phyloP scores from a whole-genome alignment of 2,329 filamentous ascomycete species.

The Colletotrichum brevisporum region DNA sequence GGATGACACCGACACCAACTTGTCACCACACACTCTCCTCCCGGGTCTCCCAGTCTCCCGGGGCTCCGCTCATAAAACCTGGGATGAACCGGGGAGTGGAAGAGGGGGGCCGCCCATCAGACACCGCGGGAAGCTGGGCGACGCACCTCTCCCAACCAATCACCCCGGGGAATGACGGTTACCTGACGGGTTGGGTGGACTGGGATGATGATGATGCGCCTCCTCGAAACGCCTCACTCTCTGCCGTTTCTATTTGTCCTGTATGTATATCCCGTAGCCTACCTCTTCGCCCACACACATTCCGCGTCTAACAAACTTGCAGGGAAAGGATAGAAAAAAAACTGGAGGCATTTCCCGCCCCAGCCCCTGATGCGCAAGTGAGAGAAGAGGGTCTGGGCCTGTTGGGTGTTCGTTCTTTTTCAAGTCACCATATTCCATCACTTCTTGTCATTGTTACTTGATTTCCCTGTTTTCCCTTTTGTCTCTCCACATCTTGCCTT shows the following conservation, averaged over 20 bases:
- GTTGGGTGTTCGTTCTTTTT: constrained; percentile 24
- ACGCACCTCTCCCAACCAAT: constrained; percentile 25
- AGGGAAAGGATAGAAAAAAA: not conserved
- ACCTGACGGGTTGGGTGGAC: not conserved
- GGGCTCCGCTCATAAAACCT: constrained; percentile 1
- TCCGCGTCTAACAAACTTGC: too few relatives aligned
- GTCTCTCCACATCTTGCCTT: not conserved
- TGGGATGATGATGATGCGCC: too few relatives aligned
- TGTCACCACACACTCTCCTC: not conserved
- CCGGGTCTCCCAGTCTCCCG: not conserved
- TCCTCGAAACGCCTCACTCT: too few relatives aligned
- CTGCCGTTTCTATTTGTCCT: too few relatives aligned
- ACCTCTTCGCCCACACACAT: too few relatives aligned
- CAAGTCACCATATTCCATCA: constrained; percentile 16
- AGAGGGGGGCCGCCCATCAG: not conserved
- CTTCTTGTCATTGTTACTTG: not conserved
- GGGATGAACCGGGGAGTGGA: constrained; percentile 19
- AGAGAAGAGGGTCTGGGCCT: not conserved
- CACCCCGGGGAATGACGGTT: constrained; percentile 14
- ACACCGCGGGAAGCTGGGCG: not conserved
- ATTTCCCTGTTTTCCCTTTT: too few relatives aligned
- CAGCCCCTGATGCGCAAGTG: too few relatives aligned
- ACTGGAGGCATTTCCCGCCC: not conserved
- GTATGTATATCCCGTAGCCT: not conserved
- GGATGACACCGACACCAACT: constrained; percentile 25